These are phyloP conservation scores for Exserohilum rostratum DNA, from an alignment of 2,329 filamentous ascomycete species.

Conservation along the genomic window DNA sequence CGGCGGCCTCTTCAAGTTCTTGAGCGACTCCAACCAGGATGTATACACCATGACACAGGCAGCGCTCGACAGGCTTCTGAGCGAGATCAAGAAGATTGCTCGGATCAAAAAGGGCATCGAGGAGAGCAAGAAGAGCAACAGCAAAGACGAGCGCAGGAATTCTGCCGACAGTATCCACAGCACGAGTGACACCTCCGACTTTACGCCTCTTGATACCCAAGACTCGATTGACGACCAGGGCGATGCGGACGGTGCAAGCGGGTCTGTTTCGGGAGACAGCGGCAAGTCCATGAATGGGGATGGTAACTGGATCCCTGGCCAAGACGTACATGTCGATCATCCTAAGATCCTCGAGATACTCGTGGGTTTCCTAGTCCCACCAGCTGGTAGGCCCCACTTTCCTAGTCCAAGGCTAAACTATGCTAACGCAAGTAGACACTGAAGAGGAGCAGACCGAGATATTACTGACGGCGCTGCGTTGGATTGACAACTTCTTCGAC, in stretches of 20 bases:
- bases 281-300: constrained; percentile 63
- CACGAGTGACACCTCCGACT: constrained; percentile 65
- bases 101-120: constrained; percentile 89
- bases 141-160: constrained; percentile 70
- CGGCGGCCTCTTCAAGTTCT: constrained; percentile 84
- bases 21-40: constrained; percentile 88
- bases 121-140: constrained; percentile 76
- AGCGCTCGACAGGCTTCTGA: constrained; percentile 86
- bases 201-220: constrained; percentile 47
- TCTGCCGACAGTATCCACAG: constrained; percentile 63
- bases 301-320: constrained; percentile 95
- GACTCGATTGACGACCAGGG: constrained; percentile 59
- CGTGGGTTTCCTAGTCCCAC: constrained; percentile 84
- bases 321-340: constrained; percentile 95
- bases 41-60: constrained; percentile 93
- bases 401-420: neutral
- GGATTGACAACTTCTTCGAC: constrained; percentile 96
- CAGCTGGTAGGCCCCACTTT: constrained; percentile 64
- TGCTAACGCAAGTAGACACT: constrained; percentile 45
- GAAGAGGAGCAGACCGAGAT: constrained; percentile 77
- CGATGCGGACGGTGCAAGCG: constrained; percentile 49
- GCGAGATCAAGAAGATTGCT: constrained; percentile 93
- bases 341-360: constrained; percentile 90
- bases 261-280: constrained; percentile 43
- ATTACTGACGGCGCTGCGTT: constrained; percentile 85